Conservation (phyloP, 805 yeast species). For the Candida xyloterini region DNA sequence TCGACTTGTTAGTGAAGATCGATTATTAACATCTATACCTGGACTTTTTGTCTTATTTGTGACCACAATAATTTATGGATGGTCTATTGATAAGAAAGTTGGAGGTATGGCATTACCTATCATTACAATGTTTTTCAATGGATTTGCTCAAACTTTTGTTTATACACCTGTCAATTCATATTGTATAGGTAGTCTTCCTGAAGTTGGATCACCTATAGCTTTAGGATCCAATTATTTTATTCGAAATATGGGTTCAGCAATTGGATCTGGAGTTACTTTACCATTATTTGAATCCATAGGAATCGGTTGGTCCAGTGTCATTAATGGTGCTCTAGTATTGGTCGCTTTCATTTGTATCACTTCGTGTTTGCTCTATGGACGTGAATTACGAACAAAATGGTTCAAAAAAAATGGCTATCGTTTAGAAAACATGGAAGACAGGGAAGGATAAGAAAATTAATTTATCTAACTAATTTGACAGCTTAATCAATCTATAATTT, state of each 20-base stretch:
- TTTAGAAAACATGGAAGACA: conserved; percentile 3
- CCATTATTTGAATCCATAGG: conserved; percentile 45
- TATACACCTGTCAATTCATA: conserved; percentile 53
- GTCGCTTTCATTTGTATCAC: conserved; percentile 4
- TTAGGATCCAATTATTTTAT: conserved; percentile 49
- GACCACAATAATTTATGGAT: conserved; percentile 46
- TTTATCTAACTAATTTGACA: conserved; percentile 4
- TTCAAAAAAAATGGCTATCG: conserved; percentile 8
- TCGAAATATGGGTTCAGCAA: conserved; percentile 47
- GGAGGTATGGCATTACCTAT: conserved; percentile 55
- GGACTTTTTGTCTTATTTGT: conserved; percentile 41
- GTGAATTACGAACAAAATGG: conserved; percentile 8
- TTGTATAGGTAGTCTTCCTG: conserved; percentile 55
- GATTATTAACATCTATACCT: conserved; percentile 38
- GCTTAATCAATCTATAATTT: not conserved
- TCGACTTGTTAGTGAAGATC: conserved; percentile 46
- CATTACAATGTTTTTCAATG: conserved; percentile 43
- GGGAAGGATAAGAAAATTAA: conserved; percentile 4
- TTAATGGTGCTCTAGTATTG: conserved; percentile 33
- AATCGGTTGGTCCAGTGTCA: conserved; percentile 52
- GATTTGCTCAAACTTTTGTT: conserved; percentile 45
- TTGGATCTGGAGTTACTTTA: conserved; percentile 48
- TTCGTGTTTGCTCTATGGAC: conserved; percentile 7
- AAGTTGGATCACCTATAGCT: conserved; percentile 47
- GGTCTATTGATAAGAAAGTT: conserved; percentile 43